These are phyloP conservation scores for Chamaecyparis obtusa DNA, from an alignment of 75 land plant species.

Conservation along the genomic window DNA sequence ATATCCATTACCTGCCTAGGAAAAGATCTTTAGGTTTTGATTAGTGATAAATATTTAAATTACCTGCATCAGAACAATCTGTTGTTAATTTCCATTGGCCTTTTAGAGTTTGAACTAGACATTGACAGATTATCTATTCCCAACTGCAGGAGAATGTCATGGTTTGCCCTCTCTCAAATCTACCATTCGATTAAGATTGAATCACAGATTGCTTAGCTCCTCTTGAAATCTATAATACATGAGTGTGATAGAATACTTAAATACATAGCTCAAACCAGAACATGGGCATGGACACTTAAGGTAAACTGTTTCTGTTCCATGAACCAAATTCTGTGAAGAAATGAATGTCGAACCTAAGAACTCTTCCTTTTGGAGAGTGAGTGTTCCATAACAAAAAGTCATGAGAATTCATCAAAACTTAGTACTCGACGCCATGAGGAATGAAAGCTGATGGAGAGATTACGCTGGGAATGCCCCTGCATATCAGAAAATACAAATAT, in stretches of 20 bases:
- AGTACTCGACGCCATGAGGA: neutral
- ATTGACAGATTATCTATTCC: neutral
- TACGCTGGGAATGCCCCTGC: neutral
- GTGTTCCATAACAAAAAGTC: neutral
- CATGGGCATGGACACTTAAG: neutral
- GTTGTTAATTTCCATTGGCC: neutral
- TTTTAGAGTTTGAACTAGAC: neutral
- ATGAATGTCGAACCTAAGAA: neutral
- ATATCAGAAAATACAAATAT: neutral
- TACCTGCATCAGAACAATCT: neutral
- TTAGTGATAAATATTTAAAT: neutral
- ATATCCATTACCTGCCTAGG: neutral
- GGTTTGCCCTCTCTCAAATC: neutral
- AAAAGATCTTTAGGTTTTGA: neutral
- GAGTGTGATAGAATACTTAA: neutral
- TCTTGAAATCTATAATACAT: neutral
- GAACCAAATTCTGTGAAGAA: neutral
- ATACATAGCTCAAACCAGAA: neutral
- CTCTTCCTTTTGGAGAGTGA: neutral
- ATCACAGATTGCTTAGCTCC: neutral
- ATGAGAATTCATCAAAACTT: neutral
- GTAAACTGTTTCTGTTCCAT: neutral
- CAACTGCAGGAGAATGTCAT: neutral
- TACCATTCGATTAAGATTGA: neutral
- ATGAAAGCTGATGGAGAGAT: neutral